phyloP scores from a whole-genome alignment of 1,284 basidiomycete species.

The Ceratobasidium sp. region DNA sequence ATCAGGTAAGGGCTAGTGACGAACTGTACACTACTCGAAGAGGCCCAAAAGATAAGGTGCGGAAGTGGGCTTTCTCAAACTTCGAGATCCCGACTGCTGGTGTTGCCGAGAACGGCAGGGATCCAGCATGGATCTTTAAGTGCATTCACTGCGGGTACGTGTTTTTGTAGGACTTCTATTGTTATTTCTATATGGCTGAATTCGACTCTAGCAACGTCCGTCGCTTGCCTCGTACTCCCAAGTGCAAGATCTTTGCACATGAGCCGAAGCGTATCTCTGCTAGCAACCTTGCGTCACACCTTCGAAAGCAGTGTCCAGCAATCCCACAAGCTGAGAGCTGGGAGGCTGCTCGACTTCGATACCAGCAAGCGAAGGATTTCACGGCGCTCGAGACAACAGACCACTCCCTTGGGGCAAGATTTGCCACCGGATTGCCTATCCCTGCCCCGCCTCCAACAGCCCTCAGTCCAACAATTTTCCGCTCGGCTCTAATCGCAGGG shows the following conservation, averaged over 20 bases:
- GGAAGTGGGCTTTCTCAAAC: not conserved
- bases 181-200: not conserved
- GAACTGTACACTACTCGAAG: not conserved
- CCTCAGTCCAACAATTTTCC: not conserved
- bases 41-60: not conserved
- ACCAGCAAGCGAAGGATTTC: not conserved
- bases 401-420: not conserved
- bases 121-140: not conserved
- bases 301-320: not conserved
- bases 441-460: not conserved
- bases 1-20: not conserved
- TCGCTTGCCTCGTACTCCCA: not conserved
- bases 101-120: not conserved
- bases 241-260: not conserved
- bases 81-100: not conserved
- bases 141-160: constrained; percentile 19
- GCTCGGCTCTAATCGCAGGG: constrained; percentile 6
- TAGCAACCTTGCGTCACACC: not conserved
- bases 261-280: not conserved
- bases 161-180: not conserved
- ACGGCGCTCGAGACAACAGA: not conserved
- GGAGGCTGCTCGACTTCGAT: not conserved
- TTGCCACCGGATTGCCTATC: not conserved
- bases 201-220: not conserved
- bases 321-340: not conserved